Percentiles rank a stretch among this genome's conserved stretches.
Evolutionary conservation across 2,329 filamentous ascomycete species (phyloP).

Genomic region (Cephalotrichum gorgonifer): DNA sequence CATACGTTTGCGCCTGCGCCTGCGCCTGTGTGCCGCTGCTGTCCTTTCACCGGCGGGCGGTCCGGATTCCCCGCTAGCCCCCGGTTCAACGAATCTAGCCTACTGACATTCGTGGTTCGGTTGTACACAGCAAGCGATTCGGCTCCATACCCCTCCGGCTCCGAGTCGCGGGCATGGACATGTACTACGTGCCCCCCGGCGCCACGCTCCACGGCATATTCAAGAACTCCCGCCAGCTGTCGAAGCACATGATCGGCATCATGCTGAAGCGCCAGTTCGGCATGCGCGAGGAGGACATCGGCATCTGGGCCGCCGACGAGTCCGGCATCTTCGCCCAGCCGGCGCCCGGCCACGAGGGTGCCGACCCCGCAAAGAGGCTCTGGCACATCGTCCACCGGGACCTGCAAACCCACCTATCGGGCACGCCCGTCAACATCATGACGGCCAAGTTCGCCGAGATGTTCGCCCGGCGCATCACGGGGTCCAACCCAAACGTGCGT

Average conservation of each 20-base stretch:
- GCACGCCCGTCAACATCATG: background rate
- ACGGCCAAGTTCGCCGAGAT: background rate
- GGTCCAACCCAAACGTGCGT: background rate
- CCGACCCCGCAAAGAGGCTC: background rate
- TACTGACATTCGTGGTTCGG: no score
- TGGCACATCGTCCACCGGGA: slow-evolving; percentile 1
- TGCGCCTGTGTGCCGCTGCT: no score
- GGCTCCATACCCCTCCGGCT: background rate
- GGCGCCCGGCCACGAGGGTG: background rate
- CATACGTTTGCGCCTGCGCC: background rate
- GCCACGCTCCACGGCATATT: background rate
- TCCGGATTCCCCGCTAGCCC: background rate
- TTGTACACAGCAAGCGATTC: background rate
- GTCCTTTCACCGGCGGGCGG: background rate
- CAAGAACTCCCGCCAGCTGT: background rate
- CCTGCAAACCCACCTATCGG: background rate
- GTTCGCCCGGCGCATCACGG: background rate
- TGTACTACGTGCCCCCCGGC: background rate
- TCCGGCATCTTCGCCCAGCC: background rate
- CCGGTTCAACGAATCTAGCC: background rate
- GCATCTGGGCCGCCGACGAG: background rate
- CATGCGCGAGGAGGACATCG: background rate
- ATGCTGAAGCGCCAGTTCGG: slow-evolving; percentile 2
- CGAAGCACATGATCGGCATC: background rate
- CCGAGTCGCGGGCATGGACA: background rate